These are phyloP conservation scores for Beauveria bassiana DNA, from an alignment of 2,329 filamentous ascomycete species.

Conservation along the genomic window DNA sequence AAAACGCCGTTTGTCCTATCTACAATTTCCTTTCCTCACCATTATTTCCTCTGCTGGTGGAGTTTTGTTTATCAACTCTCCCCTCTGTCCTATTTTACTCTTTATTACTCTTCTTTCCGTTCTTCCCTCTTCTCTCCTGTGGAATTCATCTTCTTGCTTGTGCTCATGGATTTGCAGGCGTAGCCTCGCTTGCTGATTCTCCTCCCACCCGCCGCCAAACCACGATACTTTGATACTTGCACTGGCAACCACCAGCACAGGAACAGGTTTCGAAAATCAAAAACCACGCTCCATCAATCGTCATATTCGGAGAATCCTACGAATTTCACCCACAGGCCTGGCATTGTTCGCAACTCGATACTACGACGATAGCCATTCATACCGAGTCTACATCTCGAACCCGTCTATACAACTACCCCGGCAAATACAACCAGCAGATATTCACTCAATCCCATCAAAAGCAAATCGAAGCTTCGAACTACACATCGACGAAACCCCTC, in stretches of 20 bases:
- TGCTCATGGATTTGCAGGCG: constrained; percentile 2
- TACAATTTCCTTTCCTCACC: neutral
- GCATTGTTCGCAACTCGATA: neutral
- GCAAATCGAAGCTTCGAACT: neutral
- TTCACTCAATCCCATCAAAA: neutral
- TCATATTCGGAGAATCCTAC: neutral
- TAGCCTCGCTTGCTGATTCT: constrained; percentile 1
- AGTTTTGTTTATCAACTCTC: constrained; percentile 7
- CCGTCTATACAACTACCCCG: neutral
- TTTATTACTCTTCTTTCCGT: neutral
- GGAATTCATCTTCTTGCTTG: neutral
- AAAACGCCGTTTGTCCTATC: constrained; percentile 7
- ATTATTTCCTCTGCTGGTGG: constrained; percentile 4
- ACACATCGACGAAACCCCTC: neutral
- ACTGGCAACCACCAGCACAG: neutral
- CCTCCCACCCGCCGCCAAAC: neutral
- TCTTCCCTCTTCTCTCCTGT: neutral
- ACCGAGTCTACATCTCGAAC: neutral
- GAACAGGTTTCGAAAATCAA: no score
- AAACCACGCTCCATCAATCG: neutral
- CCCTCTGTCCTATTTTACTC: neutral
- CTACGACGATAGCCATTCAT: neutral
- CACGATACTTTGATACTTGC: neutral
- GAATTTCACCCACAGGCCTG: neutral
- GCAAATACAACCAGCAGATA: neutral